Percentiles rank a stretch among this genome's conserved stretches.
These are phyloP conservation scores for Claviceps lovelessii DNA, from an alignment of 2,329 filamentous ascomycete genomes.

Conservation along the genomic window DNA sequence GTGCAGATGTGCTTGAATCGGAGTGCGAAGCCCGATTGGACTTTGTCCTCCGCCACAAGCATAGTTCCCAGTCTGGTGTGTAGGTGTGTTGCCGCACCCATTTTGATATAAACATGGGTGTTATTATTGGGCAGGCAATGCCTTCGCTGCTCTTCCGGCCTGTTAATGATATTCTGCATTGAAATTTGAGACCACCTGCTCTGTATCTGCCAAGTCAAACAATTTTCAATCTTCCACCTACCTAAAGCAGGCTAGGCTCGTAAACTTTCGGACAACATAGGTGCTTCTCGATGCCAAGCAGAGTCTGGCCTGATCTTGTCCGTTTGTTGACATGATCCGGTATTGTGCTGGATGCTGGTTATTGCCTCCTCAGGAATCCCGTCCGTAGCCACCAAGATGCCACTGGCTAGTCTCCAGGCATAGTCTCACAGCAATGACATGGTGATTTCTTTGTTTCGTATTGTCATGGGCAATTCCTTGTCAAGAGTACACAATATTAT, in stretches of 20 bases:
- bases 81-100: not conserved
- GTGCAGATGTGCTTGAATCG: constrained; percentile 4
- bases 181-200: not conserved
- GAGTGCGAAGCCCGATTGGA: not conserved
- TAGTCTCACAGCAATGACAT: no score
- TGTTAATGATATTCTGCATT: not conserved
- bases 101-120: not conserved
- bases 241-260: constrained; percentile 5
- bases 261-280: constrained; percentile 3
- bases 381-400: no score
- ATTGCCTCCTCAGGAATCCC: no score
- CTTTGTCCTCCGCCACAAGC: not conserved
- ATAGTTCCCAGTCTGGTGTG: not conserved
- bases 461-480: no score
- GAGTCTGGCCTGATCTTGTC: no score
- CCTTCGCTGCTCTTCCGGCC: not conserved
- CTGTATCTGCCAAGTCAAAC: not conserved
- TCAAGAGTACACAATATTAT: no score
- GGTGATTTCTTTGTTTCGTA: no score
- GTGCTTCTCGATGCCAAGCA: no score
- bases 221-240: constrained; percentile 4
- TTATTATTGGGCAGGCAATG: not conserved
- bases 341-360: no score
- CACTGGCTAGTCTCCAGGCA: no score
- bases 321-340: no score